Conservation (phyloP, 305 asterid species). For the Fraxinus paxiana region DNA sequence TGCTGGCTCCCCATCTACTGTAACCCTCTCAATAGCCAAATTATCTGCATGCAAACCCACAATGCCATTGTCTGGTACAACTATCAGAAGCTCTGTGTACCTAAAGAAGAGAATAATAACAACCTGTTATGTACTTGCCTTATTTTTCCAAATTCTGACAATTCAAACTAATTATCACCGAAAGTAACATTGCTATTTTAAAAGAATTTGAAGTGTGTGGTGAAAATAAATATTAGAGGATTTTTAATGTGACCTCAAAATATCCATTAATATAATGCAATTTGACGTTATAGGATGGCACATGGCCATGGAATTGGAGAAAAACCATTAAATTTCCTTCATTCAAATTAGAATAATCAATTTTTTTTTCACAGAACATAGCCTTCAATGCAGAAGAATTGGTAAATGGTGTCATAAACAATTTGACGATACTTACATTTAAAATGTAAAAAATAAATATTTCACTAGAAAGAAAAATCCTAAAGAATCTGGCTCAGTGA, state of each 20-base stretch:
- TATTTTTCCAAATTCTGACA: constrained; percentile 2
- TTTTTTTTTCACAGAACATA: neutral
- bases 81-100: constrained; percentile 84
- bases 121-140: neutral
- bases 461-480: neutral
- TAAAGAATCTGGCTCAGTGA: neutral
- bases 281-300: neutral
- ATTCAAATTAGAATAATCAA: neutral
- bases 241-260: neutral
- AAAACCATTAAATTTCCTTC: neutral
- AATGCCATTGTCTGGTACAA: constrained; percentile 86
- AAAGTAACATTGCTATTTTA: neutral
- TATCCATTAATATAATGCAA: neutral
- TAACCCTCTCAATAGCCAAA: constrained; percentile 83
- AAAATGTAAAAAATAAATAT: neutral
- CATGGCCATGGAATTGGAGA: neutral
- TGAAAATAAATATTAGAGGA: neutral
- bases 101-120: constrained; percentile 36
- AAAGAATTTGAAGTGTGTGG: neutral
- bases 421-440: neutral
- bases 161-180: neutral
- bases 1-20: constrained; percentile 91
- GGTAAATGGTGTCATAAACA: neutral
- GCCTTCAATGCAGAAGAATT: neutral
- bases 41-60: constrained; percentile 97